Conservation (phyloP, 2,329 filamentous ascomycete genomes). For the Sarocladium brachiariae region DNA sequence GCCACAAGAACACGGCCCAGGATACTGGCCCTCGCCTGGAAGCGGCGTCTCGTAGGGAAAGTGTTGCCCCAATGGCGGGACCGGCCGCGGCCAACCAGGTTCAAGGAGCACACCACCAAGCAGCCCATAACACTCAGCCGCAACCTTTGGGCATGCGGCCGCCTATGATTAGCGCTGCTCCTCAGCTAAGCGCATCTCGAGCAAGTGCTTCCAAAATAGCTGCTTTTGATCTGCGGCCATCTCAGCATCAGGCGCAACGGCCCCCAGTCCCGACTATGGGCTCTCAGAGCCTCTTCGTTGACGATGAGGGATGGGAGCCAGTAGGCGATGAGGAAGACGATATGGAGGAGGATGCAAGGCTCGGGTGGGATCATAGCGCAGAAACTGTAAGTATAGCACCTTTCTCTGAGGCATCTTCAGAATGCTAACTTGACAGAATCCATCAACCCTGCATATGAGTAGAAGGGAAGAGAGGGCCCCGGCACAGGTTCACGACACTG, state of each 20-base stretch:
- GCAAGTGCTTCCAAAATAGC: conserved; percentile 28
- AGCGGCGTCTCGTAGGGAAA: conserved; percentile 38
- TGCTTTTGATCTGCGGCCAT: conserved; percentile 42
- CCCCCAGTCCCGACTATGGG: conserved; percentile 51
- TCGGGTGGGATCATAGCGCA: conserved; percentile 68
- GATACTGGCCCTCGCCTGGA: conserved; percentile 37
- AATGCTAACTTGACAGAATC: conserved; percentile 33
- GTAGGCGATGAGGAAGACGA: conserved; percentile 52
- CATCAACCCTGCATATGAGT: conserved; percentile 36
- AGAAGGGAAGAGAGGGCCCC: conserved; percentile 25
- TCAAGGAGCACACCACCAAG: conserved; percentile 11
- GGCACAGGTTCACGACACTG: conserved; percentile 16
- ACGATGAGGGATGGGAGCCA: conserved; percentile 66
- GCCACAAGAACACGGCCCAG: conserved; percentile 27
- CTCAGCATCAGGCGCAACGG: conserved; percentile 29
- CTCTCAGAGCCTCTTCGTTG: conserved; percentile 66
- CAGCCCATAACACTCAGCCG: conserved; percentile 13
- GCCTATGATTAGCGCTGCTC: conserved; percentile 23
- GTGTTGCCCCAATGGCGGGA: conserved; percentile 29
- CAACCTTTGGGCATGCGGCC: conserved; percentile 18
- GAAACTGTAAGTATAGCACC: conserved; percentile 43
- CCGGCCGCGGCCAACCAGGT: conserved; percentile 17
- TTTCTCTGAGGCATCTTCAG: not conserved
- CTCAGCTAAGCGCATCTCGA: conserved; percentile 26
- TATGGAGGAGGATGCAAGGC: conserved; percentile 53